Percentiles rank a stretch among this genome's conserved stretches.
Evolutionary conservation across 495 filamentous ascomycete species (phyloP).

Genomic region (Aspergillus nidulans): DNA sequence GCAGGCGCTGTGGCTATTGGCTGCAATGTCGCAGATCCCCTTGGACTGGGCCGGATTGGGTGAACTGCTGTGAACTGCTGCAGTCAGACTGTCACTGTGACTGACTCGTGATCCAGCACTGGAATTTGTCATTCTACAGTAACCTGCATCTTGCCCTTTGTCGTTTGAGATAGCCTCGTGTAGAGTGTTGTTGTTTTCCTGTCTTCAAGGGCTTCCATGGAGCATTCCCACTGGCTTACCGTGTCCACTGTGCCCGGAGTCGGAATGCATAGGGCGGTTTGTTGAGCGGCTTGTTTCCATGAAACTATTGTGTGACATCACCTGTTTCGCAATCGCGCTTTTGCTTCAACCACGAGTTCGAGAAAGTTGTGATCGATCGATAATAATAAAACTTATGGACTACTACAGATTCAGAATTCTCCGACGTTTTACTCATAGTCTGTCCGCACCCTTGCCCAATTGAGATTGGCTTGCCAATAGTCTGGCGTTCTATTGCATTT

Average conservation of each 20-base stretch:
- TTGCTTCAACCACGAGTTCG: neutral
- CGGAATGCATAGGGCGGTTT: neutral
- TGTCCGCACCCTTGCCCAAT: conserved; percentile 7
- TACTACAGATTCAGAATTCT: neutral
- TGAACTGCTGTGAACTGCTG: conserved; percentile 8
- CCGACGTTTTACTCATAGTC: neutral
- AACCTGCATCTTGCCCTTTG: neutral
- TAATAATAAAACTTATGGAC: neutral
- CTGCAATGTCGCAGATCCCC: neutral
- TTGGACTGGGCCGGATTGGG: neutral
- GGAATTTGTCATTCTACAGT: conserved; percentile 7
- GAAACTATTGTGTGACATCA: neutral
- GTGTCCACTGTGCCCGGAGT: neutral
- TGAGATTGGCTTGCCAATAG: conserved; percentile 16
- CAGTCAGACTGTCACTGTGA: neutral
- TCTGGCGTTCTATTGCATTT: conserved; percentile 10
- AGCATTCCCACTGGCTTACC: neutral
- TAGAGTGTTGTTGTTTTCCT: neutral
- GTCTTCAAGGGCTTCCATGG: neutral
- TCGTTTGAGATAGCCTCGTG: neutral
- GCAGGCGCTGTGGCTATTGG: neutral
- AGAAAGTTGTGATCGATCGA: neutral
- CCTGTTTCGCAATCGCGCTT: neutral
- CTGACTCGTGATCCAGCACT: neutral
- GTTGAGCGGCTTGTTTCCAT: neutral